phyloP scores from a whole-genome alignment of 2,329 filamentous ascomycete species.

The Immersiporthe knoxdaviesiana region DNA sequence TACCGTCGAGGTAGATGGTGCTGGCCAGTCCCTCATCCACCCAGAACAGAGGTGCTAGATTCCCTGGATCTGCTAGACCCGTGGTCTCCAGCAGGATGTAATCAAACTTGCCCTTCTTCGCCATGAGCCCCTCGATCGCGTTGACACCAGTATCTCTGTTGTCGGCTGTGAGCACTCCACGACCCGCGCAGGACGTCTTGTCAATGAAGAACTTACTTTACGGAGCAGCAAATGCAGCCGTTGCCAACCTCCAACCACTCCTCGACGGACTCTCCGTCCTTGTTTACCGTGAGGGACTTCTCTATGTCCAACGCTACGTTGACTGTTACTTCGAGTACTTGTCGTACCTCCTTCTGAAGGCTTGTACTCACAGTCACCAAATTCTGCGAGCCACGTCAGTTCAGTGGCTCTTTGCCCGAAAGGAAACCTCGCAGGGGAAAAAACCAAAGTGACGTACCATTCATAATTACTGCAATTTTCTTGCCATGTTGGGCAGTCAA shows the following conservation, averaged over 20 bases:
- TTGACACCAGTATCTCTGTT: constrained; percentile 84
- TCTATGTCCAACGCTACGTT: constrained; percentile 86
- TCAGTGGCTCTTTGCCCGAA: constrained; percentile 11
- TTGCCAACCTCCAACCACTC: constrained; percentile 97
- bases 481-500: constrained; percentile 94
- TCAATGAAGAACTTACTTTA: constrained; percentile 66
- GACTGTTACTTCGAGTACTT: constrained; percentile 16
- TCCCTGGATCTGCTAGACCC: constrained; percentile 91
- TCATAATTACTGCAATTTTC: constrained; percentile 97
- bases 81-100: constrained; percentile 98
- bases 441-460: constrained; percentile 55
- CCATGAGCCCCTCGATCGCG: constrained; percentile 95
- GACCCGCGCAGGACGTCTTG: too few relatives aligned
- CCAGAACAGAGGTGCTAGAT: constrained; percentile 96
- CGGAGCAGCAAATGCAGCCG: constrained; percentile 96
- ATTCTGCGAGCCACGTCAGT: constrained; percentile 56
- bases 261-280: constrained; percentile 79
- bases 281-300: constrained; percentile 89
- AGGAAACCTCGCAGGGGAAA: not conserved
- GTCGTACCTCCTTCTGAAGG: constrained; percentile 27
- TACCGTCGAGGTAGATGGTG: constrained; percentile 94
- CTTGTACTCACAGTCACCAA: constrained; percentile 72
- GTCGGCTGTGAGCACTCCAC: constrained; percentile 1
- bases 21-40: constrained; percentile 94
- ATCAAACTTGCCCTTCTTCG: constrained; percentile 89